Evolutionary conservation across 257 asterid species (phyloP), one percentile per base, ranked within the genome.

Genomic region (Salvia splendens): DNA sequence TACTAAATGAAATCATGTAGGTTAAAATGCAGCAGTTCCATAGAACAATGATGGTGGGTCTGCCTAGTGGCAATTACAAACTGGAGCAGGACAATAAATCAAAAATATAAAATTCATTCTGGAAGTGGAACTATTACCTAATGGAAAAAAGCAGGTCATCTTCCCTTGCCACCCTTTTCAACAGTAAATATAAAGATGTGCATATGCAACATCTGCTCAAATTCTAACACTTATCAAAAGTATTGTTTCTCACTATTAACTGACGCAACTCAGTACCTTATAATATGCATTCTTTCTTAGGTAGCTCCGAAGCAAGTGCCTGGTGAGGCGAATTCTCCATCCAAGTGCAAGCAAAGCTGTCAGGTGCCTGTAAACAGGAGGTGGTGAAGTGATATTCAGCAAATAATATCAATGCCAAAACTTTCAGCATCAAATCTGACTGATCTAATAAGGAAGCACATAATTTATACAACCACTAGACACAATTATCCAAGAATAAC

Each of bases 251-350:
- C 45, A 33, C 71, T 63, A 59, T 43, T 58, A 57, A 30, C 49
- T 36, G 45, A 68, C 61, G 51, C 24, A 61, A 50, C 8, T 70
- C 24, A 64, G 74, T 79, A 94, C 99, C 96, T 94, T 91, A 76
- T 94, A 94, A 73, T 88, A 94, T 67, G 96, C 99, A 61, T 89
- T 94, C 52, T 78, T 94, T 75, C 89, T 85, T 63, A 94, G 78
- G 83, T 91, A 94, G 76, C 83, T 87, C 73, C 76, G 87, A 50
- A 91, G 85, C 48, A 94, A 77, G 83, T 94, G 96, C 79, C 84
- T 86, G 72, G 99, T 91, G 72, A 94, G 80, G 62, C 99, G 95
- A 78, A 91, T 94, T 70, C 97, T 91, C 99, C 99, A 94, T 77
- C 96, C 99, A 80, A 94, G 95, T 32, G 99, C 99, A 76, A 94